phyloP scores from a whole-genome alignment of 2,329 filamentous ascomycete species.

The Diaporthe sp. region DNA sequence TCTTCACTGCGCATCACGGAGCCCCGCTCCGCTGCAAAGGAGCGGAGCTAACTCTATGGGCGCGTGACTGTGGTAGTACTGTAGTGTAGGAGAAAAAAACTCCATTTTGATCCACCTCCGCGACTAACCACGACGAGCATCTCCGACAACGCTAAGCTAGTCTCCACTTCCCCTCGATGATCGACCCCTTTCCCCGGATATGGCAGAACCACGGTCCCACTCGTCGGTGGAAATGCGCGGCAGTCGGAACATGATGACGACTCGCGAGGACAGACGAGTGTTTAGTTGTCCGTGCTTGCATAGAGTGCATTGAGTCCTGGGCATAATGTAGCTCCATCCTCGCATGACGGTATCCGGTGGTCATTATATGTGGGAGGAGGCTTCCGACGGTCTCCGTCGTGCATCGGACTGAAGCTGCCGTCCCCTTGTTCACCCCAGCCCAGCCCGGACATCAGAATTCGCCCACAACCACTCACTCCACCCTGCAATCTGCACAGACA shows the following conservation, averaged over 20 bases:
- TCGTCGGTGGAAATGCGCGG: not conserved
- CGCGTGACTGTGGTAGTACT: not conserved
- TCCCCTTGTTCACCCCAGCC: not conserved
- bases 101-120: not conserved
- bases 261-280: not conserved
- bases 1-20: not conserved
- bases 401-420: not conserved
- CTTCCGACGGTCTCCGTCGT: not conserved
- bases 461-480: not conserved
- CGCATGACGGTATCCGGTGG: not conserved
- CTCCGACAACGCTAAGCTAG: not conserved
- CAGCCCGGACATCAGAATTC: not conserved
- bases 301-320: not conserved
- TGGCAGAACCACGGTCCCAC: not conserved
- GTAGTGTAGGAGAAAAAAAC: not conserved
- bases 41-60: not conserved
- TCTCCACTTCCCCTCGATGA: not conserved
- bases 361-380: not conserved
- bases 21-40: not conserved
- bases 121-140: not conserved
- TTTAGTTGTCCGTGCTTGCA: not conserved
- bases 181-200: not conserved
- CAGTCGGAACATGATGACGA: not conserved
- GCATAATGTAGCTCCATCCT: not conserved
- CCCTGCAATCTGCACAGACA: not conserved